Evolutionary conservation across 768 basidiomycete species (phyloP), one percentile per base, ranked within the genome.

Genomic region (Leccinellum luteum): DNA sequence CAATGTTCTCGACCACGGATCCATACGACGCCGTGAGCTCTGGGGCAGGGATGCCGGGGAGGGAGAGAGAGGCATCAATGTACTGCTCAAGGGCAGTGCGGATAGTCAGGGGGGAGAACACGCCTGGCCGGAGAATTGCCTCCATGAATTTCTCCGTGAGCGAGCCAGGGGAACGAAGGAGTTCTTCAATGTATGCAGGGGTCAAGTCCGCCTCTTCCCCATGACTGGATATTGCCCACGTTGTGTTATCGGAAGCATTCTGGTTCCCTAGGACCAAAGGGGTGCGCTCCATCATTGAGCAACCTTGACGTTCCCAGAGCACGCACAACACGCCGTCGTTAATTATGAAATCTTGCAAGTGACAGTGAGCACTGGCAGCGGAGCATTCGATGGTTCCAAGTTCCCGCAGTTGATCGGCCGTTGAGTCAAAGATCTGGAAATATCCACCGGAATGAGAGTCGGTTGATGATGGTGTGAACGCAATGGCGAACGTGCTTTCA

Each of bases 151-250:
- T 88, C 56, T 86, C 86, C 0, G 87, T 79, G 64, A 95, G 71
- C 2, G 90, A 89, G 31, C 86, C 86, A 25, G 84, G 80, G 30
- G 82, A 77, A 55, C 88, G 75, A 56, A 96, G 82, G 52, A 87
- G 80, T 63, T 92, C 91, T 64, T 95, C 94, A 63, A 98, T 85
- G 72, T 90, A 87, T n/a, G 86, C 84, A 17, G 94, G 89, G 0
- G 90, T 90, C 65, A 89, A 78, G 67, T 89, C 90, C 44, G 83
- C 79, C 74, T 91, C 86, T 60, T 81, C 79, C n/a, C 86, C 80
- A 64, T 89, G 85, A 48, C 75, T 75, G 7, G 82, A 83, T 28
- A 76, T 73, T 53, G 74, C 74, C 89, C 91, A 92, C 35, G 68
- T 54, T 49, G 73, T 57, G 38, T 69, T 54, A 51, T 52, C 61